Evolutionary conservation across 345 rosid genomes (phyloP).

Genomic region (Salix koriyanagi): DNA sequence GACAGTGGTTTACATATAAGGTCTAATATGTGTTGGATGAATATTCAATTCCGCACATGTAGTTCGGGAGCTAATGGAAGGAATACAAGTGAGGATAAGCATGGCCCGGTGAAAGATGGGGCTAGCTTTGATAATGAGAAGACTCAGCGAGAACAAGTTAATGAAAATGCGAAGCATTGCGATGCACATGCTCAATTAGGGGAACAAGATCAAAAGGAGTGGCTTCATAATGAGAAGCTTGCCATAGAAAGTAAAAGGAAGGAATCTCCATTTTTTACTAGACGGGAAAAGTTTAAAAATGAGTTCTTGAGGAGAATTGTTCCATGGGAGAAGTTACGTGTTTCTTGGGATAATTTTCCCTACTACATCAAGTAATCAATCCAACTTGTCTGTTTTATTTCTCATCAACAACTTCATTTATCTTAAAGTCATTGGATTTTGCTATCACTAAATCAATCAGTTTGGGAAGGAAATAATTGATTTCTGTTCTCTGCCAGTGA

Average conservation of each 20-base stretch:
- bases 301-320: conserved; percentile 74
- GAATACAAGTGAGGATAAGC: conserved; percentile 68
- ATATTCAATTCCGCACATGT: conserved; percentile 47
- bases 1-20: conserved; percentile 15
- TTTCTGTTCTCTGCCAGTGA: conserved; percentile 45
- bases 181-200: conserved; percentile 79
- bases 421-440: conserved; percentile 4
- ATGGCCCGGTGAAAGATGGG: conserved; percentile 45
- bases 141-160: conserved; percentile 24
- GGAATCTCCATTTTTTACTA: conserved; percentile 34
- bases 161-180: conserved; percentile 27
- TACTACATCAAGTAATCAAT: conserved; percentile 74
- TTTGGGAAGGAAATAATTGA: conserved; percentile 1
- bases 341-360: conserved; percentile 95
- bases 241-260: conserved; percentile 67
- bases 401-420: not conserved
- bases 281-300: conserved; percentile 71
- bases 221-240: conserved; percentile 79
- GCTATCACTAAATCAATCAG: conserved; percentile 1
- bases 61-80: conserved; percentile 87
- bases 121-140: conserved; percentile 43
- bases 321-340: conserved; percentile 85
- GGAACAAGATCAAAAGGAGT: conserved; percentile 89
- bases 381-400: conserved; percentile 4
- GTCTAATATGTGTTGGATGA: conserved; percentile 23